These are phyloP conservation scores for Hexamita inflata DNA, from an alignment of 208 protist species.

Conservation along the genomic window DNA sequence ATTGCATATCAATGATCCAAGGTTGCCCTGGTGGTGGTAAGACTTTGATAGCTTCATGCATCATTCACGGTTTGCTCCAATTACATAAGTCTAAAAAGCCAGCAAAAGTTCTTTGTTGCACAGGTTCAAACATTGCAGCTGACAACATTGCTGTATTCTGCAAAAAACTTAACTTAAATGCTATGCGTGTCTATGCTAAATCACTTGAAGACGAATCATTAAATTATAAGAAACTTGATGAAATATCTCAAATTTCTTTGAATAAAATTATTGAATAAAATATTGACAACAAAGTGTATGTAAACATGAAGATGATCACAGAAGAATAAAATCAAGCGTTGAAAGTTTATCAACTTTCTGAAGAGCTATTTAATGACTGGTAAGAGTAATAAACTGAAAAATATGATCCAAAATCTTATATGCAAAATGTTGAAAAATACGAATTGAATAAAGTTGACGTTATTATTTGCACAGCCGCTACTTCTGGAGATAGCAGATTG, in stretches of 20 bases:
- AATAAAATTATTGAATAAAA: no score
- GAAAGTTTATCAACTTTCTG: not conserved
- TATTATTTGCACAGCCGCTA: not conserved
- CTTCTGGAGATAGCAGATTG: slow-evolving; percentile 64
- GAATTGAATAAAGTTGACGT: not conserved
- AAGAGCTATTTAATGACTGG: not conserved
- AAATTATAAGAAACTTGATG: not conserved
- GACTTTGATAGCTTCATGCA: slow-evolving; percentile 1
- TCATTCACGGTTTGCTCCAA: not conserved
- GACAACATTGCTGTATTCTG: not conserved
- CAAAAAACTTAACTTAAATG: not conserved
- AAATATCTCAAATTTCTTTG: no score
- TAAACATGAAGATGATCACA: not conserved
- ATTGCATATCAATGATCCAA: not conserved
- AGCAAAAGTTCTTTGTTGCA: not conserved
- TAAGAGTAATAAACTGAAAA: not conserved
- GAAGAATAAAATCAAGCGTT: not conserved
- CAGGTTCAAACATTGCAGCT: not conserved
- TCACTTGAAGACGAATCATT: not conserved
- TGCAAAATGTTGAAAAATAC: not conserved
- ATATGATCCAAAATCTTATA: not conserved
- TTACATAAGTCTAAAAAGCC: not conserved
- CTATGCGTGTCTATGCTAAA: not conserved
- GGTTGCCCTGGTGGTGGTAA: slow-evolving; percentile 3
- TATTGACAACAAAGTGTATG: no score